Base-by-base conservation (phyloP, 2,329 filamentous ascomycete genomes). In the Ambrosiella xylebori region DNA sequence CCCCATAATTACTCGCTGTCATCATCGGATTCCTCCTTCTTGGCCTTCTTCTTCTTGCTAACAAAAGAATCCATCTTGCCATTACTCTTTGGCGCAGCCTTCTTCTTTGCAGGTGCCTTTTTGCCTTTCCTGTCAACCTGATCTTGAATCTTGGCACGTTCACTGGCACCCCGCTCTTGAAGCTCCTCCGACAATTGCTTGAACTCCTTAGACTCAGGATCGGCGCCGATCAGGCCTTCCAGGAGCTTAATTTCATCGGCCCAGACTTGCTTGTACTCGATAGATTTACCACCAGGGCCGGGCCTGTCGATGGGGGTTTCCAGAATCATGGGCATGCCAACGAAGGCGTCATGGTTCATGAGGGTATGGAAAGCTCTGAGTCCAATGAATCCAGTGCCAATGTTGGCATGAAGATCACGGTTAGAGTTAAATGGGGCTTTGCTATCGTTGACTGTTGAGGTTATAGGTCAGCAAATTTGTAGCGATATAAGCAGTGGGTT, bases 181-280 rank as follows among this genome's bases (percentile, higher is more conserved):
- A 97, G 68, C 54, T 80, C 75, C 59, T 70, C 68, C 63, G 88
- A 88, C 56, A 87, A 70, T 11, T 73, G 69, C 63, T 70, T 73
- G 67, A 96, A 96, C 64, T 86, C 83, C 7, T 82, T 75, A n/a
- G 79, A 75, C 40, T 88, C 84, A 0, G 80, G 68, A 67, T 96
- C 85, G 80, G 90, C 88, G 7, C 84, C 91, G 45, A 96, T 85
- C 55, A 98, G 74, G 51, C 82, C 82, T 71, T 98, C 93, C 4
- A 98, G 77, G 62, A 97, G 74, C 73, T 96, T 96, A 71, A 98
- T 97, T 72, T 98, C 93, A 51, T 83, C 77, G 0, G 90, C 89
- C 90, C 91, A 97, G 13, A 96, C 77, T 57, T 79, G 74, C 68
- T 84, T 88, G 68, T 96, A 88, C 66, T 95, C 86, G 41, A 82